Percentiles rank a stretch among this genome's conserved stretches.
phyloP scores from a whole-genome alignment of 345 rosid genomes.

The Psidium friedrichsthalianum region DNA sequence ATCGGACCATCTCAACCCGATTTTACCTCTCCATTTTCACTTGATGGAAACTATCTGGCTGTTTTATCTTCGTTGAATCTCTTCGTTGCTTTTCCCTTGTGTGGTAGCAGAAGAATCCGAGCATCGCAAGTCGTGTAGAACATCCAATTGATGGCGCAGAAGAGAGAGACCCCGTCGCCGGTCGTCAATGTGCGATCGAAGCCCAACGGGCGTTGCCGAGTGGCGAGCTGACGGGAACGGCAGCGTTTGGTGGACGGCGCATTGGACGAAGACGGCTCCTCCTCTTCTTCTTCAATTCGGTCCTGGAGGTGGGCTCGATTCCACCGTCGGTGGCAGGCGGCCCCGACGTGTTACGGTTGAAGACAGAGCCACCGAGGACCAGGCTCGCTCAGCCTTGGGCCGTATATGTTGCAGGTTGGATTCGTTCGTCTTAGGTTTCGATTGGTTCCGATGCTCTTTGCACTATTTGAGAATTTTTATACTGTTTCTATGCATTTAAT shows the following conservation, averaged over 20 bases:
- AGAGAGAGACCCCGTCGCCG: not conserved
- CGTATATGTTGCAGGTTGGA: conserved; percentile 68
- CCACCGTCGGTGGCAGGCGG: conserved; percentile 43
- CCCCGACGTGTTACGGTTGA: conserved; percentile 54
- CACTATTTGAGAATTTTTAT: not conserved
- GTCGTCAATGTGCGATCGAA: not conserved
- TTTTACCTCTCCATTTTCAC: not conserved
- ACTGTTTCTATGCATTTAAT: not conserved
- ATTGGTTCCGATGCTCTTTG: not conserved
- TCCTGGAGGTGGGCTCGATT: conserved; percentile 27
- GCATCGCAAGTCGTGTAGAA: not conserved
- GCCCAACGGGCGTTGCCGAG: not conserved
- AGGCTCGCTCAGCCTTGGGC: conserved; percentile 78
- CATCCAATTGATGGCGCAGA: not conserved
- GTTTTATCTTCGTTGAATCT: not conserved
- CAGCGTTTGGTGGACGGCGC: not conserved
- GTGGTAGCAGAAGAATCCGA: not conserved
- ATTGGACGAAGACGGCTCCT: not conserved
- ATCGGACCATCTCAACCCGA: not conserved
- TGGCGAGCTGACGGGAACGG: not conserved
- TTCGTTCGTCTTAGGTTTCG: not conserved
- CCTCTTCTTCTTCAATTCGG: not conserved
- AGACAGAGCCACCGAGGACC: conserved; percentile 62
- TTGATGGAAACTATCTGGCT: not conserved
- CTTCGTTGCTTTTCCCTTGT: not conserved